Evolutionary conservation across 73 alveolate genomes (phyloP), one percentile per base, ranked within the genome.

Genomic region (Blepharisma japonicum): DNA sequence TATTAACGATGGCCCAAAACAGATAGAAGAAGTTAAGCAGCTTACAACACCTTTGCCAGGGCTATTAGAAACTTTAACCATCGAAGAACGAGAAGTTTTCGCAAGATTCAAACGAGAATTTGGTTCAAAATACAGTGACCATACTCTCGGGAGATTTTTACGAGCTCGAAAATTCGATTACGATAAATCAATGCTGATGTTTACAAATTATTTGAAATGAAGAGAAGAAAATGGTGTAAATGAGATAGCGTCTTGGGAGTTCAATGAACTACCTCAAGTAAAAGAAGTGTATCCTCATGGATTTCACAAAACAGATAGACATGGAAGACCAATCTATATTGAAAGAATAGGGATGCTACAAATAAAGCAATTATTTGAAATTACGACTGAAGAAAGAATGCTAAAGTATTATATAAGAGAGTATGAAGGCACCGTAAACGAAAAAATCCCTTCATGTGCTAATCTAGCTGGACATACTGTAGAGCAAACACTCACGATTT

Each of bases 131-230:
- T 32, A 32, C 42, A 32, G 42, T 32, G 96, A 93, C 81, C 84
- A 76, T 68, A 77, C 68, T 77, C 85, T 93, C 67, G 85, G 89
- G 20, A 80, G 92, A 77, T 93, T 93, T 81, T 81, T 90, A 48
- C 47, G 94, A 50, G 98, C 98, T 27, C 70, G 98, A 38, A 80
- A 93, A 66, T 93, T 90, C 80, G 88, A 90, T 55, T 42, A 81
- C 79, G 91, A 85, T 53, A 88, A 91, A 77, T 55, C 92, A 18
- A 48, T 81, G 68, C 83, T 68, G 48, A 93, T 93, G 98, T 88
- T 93, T 77, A 82, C 56, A 56, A 88, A 84, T 21, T 91, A 80
- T 81, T 23, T 93, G 38, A 48, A 78, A 27, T 93, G 97, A 96
- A 77, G 98, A 79, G 68, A 71, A 61, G 94, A 90, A 55, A 71